A percentile compares a stretch with the other conserved stretches of the same genome.
Evolutionary conservation across 106 monocot genomes (phyloP).

Genomic region (Dendrobium catenatum): DNA sequence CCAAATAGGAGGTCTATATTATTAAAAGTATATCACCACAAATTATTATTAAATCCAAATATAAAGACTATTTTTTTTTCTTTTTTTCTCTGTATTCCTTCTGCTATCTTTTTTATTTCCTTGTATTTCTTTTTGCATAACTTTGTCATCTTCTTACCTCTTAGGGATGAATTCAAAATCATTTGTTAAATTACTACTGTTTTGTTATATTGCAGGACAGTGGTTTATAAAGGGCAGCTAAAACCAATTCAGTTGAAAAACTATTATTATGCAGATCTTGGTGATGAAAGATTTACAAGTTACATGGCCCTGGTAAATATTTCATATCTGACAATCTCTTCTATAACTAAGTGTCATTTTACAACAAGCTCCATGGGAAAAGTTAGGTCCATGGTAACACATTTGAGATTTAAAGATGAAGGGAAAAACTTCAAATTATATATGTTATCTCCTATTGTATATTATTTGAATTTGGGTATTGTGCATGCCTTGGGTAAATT

Average conservation of each 20-base stretch:
- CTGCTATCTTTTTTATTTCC: not conserved
- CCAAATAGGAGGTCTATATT: not conserved
- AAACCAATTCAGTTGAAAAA: conserved; percentile 78
- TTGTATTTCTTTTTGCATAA: not conserved
- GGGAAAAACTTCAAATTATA: conserved; percentile 21
- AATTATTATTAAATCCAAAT: not conserved
- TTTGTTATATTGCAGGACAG: conserved; percentile 47
- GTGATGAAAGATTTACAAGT: conserved; percentile 88
- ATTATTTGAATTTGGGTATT: conserved; percentile 35
- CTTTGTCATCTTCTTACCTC: not conserved
- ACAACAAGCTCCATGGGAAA: conserved; percentile 34
- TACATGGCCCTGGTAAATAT: conserved; percentile 99
- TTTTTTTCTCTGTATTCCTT: not conserved
- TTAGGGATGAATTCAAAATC: not conserved
- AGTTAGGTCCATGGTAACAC: conserved; percentile 26
- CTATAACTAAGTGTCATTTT: conserved; percentile 27
- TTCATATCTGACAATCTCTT: conserved; percentile 30
- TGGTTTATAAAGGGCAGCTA: conserved; percentile 97
- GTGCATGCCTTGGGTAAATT: conserved; percentile 50
- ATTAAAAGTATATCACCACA: not conserved
- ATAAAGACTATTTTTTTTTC: not conserved
- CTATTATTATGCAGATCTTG: conserved; percentile 95
- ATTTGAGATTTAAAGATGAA: conserved; percentile 26
- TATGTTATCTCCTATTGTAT: conserved; percentile 28
- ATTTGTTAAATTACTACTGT: not conserved